A percentile compares a stretch with the other conserved stretches of the same genome.
Conservation (phyloP, 2,329 filamentous ascomycete species). For the Fusarium brevicatenulatum region DNA sequence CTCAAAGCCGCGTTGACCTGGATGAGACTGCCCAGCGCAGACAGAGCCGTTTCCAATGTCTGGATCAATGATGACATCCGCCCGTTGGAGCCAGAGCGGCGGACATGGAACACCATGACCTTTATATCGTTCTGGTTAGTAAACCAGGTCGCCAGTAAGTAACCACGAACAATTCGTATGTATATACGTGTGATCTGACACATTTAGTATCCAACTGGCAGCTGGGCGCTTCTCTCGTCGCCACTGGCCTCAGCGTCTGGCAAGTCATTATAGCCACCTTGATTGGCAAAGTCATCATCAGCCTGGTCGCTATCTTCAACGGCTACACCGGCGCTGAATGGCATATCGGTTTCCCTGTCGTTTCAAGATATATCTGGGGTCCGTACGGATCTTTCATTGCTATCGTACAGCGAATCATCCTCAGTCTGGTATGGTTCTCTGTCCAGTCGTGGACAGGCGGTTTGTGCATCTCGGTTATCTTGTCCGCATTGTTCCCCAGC, state of each 20-base stretch:
- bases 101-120: not conserved
- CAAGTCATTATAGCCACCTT: not conserved
- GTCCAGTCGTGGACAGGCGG: not conserved
- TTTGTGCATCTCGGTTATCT: not conserved
- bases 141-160: not conserved
- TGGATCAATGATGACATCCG: not conserved
- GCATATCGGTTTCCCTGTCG: not conserved
- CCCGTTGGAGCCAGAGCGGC: not conserved
- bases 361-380: not conserved
- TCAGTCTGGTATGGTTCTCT: not conserved
- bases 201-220: not conserved
- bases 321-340: not conserved
- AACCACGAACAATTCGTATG: fast-evolving
- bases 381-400: not conserved
- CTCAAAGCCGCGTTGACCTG: not conserved
- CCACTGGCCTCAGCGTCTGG: not conserved
- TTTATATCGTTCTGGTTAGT: not conserved
- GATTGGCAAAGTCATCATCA: not conserved
- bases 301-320: not conserved
- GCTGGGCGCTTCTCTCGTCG: not conserved
- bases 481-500: not conserved
- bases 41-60: not conserved
- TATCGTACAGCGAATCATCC: not conserved
- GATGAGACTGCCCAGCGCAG: not conserved
- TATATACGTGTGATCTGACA: fast-evolving